Evolutionary conservation across 768 basidiomycete species (phyloP), one percentile per base, ranked within the genome.

Genomic region (Collybia mongolica): DNA sequence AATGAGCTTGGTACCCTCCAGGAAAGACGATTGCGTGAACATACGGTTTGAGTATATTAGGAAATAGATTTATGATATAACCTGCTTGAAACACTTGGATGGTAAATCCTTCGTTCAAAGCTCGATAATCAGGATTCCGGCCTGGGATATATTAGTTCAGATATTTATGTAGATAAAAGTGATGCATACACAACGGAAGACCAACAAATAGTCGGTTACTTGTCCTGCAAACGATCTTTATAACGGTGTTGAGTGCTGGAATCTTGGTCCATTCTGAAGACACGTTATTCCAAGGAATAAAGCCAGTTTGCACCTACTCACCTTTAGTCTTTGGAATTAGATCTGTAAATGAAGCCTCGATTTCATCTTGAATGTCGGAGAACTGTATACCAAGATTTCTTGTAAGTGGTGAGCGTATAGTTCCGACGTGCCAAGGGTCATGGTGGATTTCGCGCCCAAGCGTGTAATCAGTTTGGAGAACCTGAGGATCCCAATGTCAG

Each of bases 181-280:
- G 41, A 14, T 1, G 61, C 71, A 2, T 44, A 75, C 77, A 74
- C 2, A 73, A 29, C 1, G 76, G 74, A 35, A 69, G 58, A 0
- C 76, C 77, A 7, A 80, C 73, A 51, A 79, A 76, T 5, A 74
- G 51, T 2, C 76, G 65, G 50, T 74, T 77, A 55, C 66, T 71
- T n/a, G 70, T 66, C 20, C 75, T 57, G 46, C 62, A 64, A n/a
- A 74, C 65, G 24, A 75, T 66, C 38, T 68, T 49, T 60, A 63
- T 64, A 26, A 68, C 57, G 1, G 65, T 66, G 2, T 61, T 55
- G 29, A 64, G 60, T 0, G 63, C 56, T 2, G 60, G 54, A 2
- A 72, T 50, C 3, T 56, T 60, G 3, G 55, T 61, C 75, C 75
- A 77, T 29, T 68, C 75, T 74, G 40, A 38, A 44, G 2, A 15